phyloP scores from a whole-genome alignment of 805 yeast species.

The Metschnikowia cerradonensis region DNA sequence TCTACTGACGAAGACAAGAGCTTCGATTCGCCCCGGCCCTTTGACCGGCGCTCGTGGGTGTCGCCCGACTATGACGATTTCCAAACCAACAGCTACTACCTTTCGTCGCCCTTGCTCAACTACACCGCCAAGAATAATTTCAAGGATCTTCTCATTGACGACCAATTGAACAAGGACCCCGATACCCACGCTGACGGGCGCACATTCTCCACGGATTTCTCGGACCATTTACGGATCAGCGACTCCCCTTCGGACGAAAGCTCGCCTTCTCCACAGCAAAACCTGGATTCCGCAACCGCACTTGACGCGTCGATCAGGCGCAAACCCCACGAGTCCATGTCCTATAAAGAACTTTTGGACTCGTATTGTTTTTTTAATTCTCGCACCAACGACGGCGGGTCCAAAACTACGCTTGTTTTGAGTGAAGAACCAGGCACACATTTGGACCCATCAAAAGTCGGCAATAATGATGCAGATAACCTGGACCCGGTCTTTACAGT shows the following conservation, averaged over 20 bases:
- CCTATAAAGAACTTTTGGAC: constrained; percentile 54
- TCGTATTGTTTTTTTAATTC: constrained; percentile 54
- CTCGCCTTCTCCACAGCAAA: background rate
- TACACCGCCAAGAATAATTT: constrained; percentile 11
- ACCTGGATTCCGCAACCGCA: background rate
- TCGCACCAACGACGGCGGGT: constrained; percentile 17
- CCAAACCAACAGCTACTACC: constrained; percentile 31
- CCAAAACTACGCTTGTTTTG: constrained; percentile 15
- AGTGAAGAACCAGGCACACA: constrained; percentile 13
- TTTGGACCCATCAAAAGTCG: background rate
- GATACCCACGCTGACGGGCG: background rate
- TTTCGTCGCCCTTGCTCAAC: constrained; percentile 35
- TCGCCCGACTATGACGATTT: constrained; percentile 23
- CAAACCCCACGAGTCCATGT: constrained; percentile 40
- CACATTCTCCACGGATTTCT: background rate
- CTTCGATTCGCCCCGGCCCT: background rate
- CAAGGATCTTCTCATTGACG: constrained; percentile 3
- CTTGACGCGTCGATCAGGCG: background rate
- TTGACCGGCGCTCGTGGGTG: background rate
- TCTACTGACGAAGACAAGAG: background rate
- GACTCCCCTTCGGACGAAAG: background rate
- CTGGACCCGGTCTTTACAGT: constrained; percentile 11
- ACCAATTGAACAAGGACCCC: background rate
- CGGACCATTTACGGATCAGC: background rate
- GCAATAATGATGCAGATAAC: background rate